Evolutionary conservation across 164 flowering plant genomes (phyloP).

Genomic region (Chimonanthus praecox): DNA sequence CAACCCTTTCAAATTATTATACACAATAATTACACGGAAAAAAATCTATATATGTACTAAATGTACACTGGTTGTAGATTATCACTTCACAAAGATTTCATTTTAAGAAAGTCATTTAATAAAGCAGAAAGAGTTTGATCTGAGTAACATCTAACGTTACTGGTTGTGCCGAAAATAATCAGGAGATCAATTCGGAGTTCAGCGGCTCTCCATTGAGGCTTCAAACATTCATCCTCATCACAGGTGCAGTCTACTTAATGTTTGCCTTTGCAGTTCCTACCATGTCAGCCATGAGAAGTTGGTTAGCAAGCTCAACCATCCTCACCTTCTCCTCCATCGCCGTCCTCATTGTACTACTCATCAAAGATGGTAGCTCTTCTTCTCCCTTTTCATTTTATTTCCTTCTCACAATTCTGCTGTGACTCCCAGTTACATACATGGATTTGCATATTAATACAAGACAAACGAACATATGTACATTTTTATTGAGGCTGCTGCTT

Average conservation of each 20-base stretch:
- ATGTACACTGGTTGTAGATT: too few species aligned
- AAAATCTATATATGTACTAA: too few species aligned
- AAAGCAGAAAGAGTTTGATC: not conserved
- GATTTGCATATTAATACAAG: not conserved
- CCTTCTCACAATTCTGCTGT: not conserved
- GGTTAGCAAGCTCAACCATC: constrained; percentile 35
- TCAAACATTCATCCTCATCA: constrained; percentile 36
- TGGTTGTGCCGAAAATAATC: not conserved
- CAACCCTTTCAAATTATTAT: too few species aligned
- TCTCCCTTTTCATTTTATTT: not conserved
- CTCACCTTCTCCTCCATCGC: constrained; percentile 31
- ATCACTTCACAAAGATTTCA: not conserved
- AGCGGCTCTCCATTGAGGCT: constrained; percentile 36
- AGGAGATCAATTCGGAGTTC: constrained; percentile 40
- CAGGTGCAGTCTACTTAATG: constrained; percentile 37
- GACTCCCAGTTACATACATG: too few species aligned
- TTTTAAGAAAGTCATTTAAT: not conserved
- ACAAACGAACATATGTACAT: not conserved
- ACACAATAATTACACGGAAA: too few species aligned
- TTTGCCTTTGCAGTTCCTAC: constrained; percentile 46
- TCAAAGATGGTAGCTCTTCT: constrained; percentile 33
- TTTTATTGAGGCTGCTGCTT: not conserved
- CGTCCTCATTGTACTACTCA: constrained; percentile 21
- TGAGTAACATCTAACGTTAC: not conserved
- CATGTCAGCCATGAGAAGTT: constrained; percentile 49